Conservation (phyloP, 2,329 filamentous ascomycete genomes). For the Diaporthe sp. region DNA sequence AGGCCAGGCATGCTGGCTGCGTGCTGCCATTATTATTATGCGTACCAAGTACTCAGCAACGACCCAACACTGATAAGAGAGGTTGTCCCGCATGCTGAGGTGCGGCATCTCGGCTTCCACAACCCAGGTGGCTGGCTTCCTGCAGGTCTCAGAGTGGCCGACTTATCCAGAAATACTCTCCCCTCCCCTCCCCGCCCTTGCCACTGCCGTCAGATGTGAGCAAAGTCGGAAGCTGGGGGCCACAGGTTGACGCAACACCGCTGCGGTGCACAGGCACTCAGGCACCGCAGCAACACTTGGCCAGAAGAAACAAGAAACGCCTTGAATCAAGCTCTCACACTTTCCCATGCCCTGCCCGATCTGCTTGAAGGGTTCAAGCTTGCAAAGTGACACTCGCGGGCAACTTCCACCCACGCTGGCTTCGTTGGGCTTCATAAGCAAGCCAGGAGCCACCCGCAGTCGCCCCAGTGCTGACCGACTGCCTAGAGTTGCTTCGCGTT, state of each 20-base stretch:
- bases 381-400: conserved; percentile 1
- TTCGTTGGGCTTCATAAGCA: conserved; percentile 16
- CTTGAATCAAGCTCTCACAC: conserved; percentile 29
- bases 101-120: conserved; percentile 31
- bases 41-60: not conserved
- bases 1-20: not conserved
- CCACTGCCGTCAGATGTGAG: conserved; percentile 24
- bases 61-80: not conserved
- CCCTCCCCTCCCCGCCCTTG: not conserved
- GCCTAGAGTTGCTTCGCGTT: conserved; percentile 17
- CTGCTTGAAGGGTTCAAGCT: conserved; percentile 11
- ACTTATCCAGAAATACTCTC: conserved; percentile 28
- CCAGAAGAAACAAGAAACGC: conserved; percentile 28
- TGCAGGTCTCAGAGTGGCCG: conserved; percentile 29
- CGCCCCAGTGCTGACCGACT: conserved; percentile 19
- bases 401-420: not conserved
- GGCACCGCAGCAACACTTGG: conserved; percentile 13
- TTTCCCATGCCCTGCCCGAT: conserved; percentile 13
- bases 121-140: conserved; percentile 15
- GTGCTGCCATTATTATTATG: not conserved
- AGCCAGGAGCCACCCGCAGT: conserved; percentile 21
- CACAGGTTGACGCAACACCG: conserved; percentile 29
- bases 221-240: conserved; percentile 22
- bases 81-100: conserved; percentile 14
- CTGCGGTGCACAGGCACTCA: conserved; percentile 28